Evolutionary conservation across 2,329 filamentous ascomycete genomes (phyloP).

Genomic region (Penicillium glabrum): DNA sequence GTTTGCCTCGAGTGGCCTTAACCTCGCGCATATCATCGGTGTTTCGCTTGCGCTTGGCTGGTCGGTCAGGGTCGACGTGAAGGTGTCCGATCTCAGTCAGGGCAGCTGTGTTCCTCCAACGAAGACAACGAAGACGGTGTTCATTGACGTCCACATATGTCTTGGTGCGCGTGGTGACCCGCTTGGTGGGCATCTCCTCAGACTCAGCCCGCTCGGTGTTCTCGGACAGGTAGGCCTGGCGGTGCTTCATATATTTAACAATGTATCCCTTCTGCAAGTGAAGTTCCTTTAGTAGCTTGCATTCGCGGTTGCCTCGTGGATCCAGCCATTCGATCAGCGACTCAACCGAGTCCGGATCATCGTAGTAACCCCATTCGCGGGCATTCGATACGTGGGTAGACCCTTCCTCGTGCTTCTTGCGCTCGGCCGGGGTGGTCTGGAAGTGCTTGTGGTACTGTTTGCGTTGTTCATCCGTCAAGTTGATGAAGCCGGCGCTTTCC

Average conservation of each 20-base stretch:
- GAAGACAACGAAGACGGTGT: conserved; percentile 56
- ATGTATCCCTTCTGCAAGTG: conserved; percentile 74
- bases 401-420: conserved; percentile 84
- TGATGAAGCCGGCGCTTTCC: conserved; percentile 82
- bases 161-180: conserved; percentile 65
- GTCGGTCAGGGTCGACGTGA: conserved; percentile 59
- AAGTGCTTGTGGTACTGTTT: conserved; percentile 75
- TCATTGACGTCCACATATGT: conserved; percentile 56
- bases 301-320: conserved; percentile 78
- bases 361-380: conserved; percentile 86
- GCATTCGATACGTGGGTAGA: conserved; percentile 74
- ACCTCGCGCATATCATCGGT: conserved; percentile 40
- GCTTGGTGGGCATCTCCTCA: conserved; percentile 47
- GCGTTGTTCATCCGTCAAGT: conserved; percentile 69
- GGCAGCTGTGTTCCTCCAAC: conserved; percentile 66
- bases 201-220: conserved; percentile 51
- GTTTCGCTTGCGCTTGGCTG: conserved; percentile 50
- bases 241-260: conserved; percentile 73
- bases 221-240: conserved; percentile 68
- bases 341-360: conserved; percentile 75
- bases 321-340: conserved; percentile 86
- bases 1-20: conserved; percentile 49
- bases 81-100: conserved; percentile 58
- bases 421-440: conserved; percentile 78
- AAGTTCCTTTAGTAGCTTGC: conserved; percentile 85